Evolutionary conservation across 352 stramenopile genomes (phyloP), one percentile per base, ranked within the genome.

Genomic region (Aphanomyces cochlioides): DNA sequence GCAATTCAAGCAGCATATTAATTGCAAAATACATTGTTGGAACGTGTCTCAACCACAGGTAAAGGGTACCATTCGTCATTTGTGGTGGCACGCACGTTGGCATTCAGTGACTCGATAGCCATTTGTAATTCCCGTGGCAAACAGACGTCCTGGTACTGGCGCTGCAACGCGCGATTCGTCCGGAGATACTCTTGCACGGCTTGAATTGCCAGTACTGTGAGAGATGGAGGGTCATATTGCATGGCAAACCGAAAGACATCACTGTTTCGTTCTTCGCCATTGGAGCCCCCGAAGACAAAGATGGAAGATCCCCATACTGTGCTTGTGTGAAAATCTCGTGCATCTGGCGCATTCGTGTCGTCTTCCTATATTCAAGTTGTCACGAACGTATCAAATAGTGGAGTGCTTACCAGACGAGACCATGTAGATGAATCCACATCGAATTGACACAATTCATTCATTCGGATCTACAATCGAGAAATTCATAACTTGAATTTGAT

Each of bases 271-370:
- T 93, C 83, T 21, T 87, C 77, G n/a, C 86, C 86, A 47, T 93
- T 93, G 5, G 86, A 93, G 34, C 86, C 86, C 48, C 86, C 86
- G 41, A 93, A 93, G 17, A 93, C 79, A 68, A 90, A 93, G 61
- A 93, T 88, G 56, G 85, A 78, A 53, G 88, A 76, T 38, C 91
- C 75, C 70, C 90, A 78, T 73, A 90, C 82, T 45, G 91, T 77
- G 7, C 79, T 85, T 5, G 84, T 90, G 77, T 93, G 86, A 72
- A 93, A 93, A 66, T 93, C 86, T 54, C 86, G 81, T 56, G 86
- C 79, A 61, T 93, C 86, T 17, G 86, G 86, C 66, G 87, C 80
- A n/a, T 83, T 84, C 0, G 74, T 78, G 17, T 86, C 78, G 39
- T 92, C 77, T 1, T 86, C 72, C 39, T 87, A 78, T 28, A 76